Conservation (phyloP, 352 stramenopile species). For the Globisporangium uncinulatum region DNA sequence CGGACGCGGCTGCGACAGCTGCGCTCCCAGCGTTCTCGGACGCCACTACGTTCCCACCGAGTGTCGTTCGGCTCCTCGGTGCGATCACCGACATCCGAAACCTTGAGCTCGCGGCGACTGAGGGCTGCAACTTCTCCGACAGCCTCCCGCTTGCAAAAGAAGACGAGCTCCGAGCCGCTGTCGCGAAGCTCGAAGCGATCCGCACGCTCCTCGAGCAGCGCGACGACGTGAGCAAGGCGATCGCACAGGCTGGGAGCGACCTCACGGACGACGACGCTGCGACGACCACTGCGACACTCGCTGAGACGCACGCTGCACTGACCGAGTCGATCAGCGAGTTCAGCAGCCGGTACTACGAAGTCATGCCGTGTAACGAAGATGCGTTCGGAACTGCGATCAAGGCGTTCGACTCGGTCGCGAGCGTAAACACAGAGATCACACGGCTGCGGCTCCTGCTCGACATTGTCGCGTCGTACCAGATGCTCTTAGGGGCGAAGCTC, state of each 20-base stretch:
- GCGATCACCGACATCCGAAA: constrained; percentile 73
- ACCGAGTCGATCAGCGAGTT: constrained; percentile 67
- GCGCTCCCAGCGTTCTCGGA: constrained; percentile 31
- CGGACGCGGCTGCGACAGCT: constrained; percentile 11
- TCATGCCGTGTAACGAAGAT: constrained; percentile 74
- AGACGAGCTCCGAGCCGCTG: constrained; percentile 38
- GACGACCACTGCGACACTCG: constrained; percentile 34
- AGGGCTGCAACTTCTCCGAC: constrained; percentile 40
- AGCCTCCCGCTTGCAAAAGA: constrained; percentile 59
- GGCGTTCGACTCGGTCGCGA: constrained; percentile 44
- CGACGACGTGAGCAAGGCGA: constrained; percentile 40
- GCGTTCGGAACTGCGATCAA: constrained; percentile 48
- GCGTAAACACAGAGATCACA: constrained; percentile 67
- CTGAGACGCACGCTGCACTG: constrained; percentile 37
- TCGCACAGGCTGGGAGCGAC: constrained; percentile 36
- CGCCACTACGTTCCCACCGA: constrained; percentile 16
- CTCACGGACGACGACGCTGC: constrained; percentile 34
- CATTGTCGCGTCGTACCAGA: constrained; percentile 77
- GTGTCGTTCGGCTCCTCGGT: constrained; percentile 43
- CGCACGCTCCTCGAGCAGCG: constrained; percentile 43
- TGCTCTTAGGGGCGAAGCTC: constrained; percentile 56
- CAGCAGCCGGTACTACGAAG: constrained; percentile 74
- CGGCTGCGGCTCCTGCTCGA: constrained; percentile 54
- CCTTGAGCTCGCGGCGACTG: constrained; percentile 52
- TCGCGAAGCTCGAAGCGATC: constrained; percentile 46